Conservation (phyloP, 2,329 filamentous ascomycete genomes). For the Ophidiomyces ophidiicola region DNA sequence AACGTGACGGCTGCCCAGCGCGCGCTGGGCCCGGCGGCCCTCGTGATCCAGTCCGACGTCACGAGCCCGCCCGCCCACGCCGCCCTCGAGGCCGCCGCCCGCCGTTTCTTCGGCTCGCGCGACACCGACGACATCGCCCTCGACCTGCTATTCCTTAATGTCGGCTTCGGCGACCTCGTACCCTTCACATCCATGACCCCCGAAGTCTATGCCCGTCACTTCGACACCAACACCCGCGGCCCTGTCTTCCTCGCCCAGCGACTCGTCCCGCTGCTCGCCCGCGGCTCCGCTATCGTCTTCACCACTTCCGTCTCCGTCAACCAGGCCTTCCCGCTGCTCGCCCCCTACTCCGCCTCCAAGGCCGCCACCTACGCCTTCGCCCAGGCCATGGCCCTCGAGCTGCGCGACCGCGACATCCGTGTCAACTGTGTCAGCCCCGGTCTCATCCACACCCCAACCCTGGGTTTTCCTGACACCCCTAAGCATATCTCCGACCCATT, state of each 20-base stretch:
- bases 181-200: constrained; percentile 7
- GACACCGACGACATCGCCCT: no score
- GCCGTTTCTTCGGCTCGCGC: no score
- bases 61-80: constrained; percentile 8
- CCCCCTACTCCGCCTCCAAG: constrained; percentile 14
- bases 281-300: constrained; percentile 13
- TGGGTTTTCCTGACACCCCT: constrained; percentile 8
- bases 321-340: constrained; percentile 12
- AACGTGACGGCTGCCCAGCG: constrained; percentile 8
- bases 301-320: constrained; percentile 12
- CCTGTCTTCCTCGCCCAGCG: constrained; percentile 12
- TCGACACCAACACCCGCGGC: constrained; percentile 14
- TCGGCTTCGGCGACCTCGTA: constrained; percentile 6
- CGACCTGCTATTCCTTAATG: constrained; percentile 14
- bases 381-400: constrained; percentile 13
- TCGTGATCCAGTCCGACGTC: constrained; percentile 13
- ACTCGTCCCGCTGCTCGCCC: constrained; percentile 8
- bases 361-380: constrained; percentile 12
- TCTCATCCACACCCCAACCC: constrained; percentile 13
- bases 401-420: constrained; percentile 6
- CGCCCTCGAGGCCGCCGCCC: constrained; percentile 8
- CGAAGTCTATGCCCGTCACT: constrained; percentile 9
- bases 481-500: constrained; percentile 4
- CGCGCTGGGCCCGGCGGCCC: constrained; percentile 6
- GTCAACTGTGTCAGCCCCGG: constrained; percentile 13